phyloP scores from a whole-genome alignment of 2,329 filamentous ascomycete genomes.

The Apiospora pterosperma region DNA sequence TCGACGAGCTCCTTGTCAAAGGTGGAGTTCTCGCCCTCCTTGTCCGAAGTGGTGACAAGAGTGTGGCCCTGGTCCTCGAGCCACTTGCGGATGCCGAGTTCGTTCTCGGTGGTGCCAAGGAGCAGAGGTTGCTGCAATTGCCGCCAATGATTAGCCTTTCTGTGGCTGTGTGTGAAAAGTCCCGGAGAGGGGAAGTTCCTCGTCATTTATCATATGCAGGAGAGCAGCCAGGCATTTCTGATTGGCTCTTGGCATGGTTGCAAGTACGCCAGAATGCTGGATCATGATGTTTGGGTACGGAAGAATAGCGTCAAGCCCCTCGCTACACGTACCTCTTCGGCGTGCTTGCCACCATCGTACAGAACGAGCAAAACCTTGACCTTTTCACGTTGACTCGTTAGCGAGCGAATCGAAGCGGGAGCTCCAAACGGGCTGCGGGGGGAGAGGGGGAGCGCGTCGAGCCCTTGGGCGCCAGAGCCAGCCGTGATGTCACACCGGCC shows the following conservation, averaged over 20 bases:
- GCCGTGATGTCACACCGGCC: constrained; percentile 21
- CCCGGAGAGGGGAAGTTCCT: constrained; percentile 14
- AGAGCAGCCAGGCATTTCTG: neutral
- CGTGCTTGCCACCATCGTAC: constrained; percentile 89
- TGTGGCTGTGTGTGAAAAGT: neutral
- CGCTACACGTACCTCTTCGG: constrained; percentile 64
- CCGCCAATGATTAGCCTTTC: constrained; percentile 2
- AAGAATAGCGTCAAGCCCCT: neutral
- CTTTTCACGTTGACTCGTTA: constrained; percentile 56
- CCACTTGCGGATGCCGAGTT: constrained; percentile 96
- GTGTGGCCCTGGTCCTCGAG: constrained; percentile 96
- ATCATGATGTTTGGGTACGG: neutral
- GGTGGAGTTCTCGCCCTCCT: constrained; percentile 87
- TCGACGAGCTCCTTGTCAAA: constrained; percentile 97
- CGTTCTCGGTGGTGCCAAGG: constrained; percentile 95
- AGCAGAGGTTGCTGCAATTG: constrained; percentile 65
- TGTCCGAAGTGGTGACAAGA: constrained; percentile 94
- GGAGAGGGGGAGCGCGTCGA: constrained; percentile 44
- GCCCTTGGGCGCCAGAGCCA: constrained; percentile 17
- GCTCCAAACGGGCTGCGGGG: constrained; percentile 12
- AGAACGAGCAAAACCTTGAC: constrained; percentile 94
- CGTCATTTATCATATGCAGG: constrained; percentile 11
- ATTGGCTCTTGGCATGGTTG: neutral
- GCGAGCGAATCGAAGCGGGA: constrained; percentile 57
- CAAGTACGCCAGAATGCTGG: neutral